Evolutionary conservation across 208 protist species (phyloP), one percentile per base, ranked within the genome.

Genomic region (Acanthamoeba castellanii): DNA sequence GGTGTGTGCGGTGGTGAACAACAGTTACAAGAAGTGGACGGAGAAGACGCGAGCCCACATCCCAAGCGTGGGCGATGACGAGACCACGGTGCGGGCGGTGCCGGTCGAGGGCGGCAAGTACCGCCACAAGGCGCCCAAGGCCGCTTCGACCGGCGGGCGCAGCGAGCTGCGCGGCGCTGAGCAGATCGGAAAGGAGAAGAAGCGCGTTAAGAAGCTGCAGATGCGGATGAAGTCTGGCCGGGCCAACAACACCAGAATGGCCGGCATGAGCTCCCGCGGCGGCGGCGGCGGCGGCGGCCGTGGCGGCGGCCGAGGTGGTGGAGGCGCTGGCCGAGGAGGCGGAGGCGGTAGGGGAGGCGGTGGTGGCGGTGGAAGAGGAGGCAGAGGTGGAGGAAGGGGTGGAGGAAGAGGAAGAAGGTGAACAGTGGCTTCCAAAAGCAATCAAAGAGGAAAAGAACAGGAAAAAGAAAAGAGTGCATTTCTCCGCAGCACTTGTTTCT

Each of bases 21-120:
- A 37, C 87, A 92, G 61, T 22, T 92, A 92, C 64, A 92, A 92
- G 64, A 66, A 52, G 61, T 92, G 87, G 87, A 74, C 61, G 87
- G 87, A 92, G 37, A 3, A n/a, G 30, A 92, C 55, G 37, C 30
- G 45, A 16, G 64, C 87, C 3, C 87, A 74, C 64, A 92, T 92
- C 61, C 87, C 87, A 6, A 55, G 13, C 42, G 87, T 37, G 42
- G 87, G 87, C 37, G 87, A 92, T 6, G 61, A 74, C 34, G 87
- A 92, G 87, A 55, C 22, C 59, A 45, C 59, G 8, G 22, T 92
- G 27, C 13, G 16, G 57, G 34, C 55, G 37, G 87, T 92, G 57
- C 87, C 50, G 13, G 45, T 74, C 27, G 78, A 87, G n/a, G 14
- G 20, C 37, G 25, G 25, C 55, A 74, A 74, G 37, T 92, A 74